Percentiles rank a stretch among this genome's conserved stretches.
Conservation (phyloP, 139 green algal genomes). For the Closterium sp. region DNA sequence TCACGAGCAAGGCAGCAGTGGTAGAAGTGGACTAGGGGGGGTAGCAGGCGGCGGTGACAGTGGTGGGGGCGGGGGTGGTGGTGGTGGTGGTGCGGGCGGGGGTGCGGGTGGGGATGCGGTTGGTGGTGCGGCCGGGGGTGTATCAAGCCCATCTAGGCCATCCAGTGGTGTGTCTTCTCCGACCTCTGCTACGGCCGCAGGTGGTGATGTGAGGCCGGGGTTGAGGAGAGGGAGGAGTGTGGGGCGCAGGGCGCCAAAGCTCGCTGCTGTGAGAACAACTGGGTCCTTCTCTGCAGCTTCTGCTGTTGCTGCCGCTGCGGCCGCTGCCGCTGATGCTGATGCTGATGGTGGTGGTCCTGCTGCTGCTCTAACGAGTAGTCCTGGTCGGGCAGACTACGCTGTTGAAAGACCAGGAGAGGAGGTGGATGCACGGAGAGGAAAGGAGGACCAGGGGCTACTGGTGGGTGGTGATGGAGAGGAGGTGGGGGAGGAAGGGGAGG, state of each 20-base stretch:
- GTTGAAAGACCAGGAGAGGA: neutral
- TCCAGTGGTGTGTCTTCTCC: neutral
- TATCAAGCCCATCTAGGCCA: neutral
- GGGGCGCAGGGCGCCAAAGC: neutral
- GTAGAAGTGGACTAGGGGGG: neutral
- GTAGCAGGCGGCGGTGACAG: neutral
- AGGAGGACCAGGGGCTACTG: neutral
- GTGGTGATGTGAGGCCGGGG: neutral
- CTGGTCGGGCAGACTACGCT: neutral
- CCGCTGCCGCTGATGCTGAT: neutral
- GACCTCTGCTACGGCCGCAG: neutral
- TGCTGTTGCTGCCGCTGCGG: neutral
- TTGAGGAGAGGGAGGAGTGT: neutral
- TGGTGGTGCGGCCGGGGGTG: no score
- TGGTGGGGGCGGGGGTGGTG: neutral
- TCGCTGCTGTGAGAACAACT: neutral
- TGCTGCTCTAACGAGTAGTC: neutral
- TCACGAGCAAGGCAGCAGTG: neutral
- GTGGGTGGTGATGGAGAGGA: neutral
- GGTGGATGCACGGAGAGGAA: neutral
- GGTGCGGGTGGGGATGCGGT: neutral
- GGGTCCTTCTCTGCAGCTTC: neutral
- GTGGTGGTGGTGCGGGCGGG: neutral
- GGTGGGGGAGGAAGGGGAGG: neutral
- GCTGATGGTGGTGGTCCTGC: neutral